Percentiles rank a stretch among this genome's conserved stretches.
Conservation (phyloP, 225 moss, liverwort and hornwort genomes). For the Bryoerythrophyllum caledonicum region DNA sequence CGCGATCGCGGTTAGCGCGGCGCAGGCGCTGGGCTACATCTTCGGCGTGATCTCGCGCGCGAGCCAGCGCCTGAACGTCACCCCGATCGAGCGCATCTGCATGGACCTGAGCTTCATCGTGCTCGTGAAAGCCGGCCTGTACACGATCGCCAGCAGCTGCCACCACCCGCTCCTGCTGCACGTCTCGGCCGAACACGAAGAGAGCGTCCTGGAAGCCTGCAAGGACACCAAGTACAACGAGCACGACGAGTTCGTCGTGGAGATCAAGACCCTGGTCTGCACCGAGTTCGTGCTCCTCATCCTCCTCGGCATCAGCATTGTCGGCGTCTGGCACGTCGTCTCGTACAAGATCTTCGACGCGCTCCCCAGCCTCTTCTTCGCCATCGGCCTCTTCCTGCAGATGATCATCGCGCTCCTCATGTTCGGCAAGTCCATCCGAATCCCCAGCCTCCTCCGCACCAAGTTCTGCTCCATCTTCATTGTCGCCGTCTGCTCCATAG, state of each 20-base stretch:
- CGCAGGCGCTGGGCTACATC: slow-evolving; percentile 53
- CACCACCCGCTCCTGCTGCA: slow-evolving; percentile 61
- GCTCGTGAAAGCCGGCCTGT: slow-evolving; percentile 51
- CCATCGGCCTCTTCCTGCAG: slow-evolving; percentile 39
- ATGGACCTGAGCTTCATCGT: slow-evolving; percentile 54
- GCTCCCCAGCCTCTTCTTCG: slow-evolving; percentile 43
- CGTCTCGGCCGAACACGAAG: slow-evolving; percentile 45
- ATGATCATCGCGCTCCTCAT: slow-evolving; percentile 59
- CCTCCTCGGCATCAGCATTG: slow-evolving; percentile 23
- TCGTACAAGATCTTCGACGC: slow-evolving; percentile 32
- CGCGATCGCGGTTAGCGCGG: slow-evolving; percentile 55
- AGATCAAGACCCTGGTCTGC: slow-evolving; percentile 47
- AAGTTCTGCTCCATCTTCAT: slow-evolving; percentile 56
- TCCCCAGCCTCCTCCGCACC: slow-evolving; percentile 40
- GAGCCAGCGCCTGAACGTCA: slow-evolving; percentile 35
- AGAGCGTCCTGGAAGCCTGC: slow-evolving; percentile 54
- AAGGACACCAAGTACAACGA: slow-evolving; percentile 58
- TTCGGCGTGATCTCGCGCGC: slow-evolving; percentile 50
- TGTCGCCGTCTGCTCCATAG: slow-evolving; percentile 54
- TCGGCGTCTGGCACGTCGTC: slow-evolving; percentile 32
- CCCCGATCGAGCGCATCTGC: slow-evolving; percentile 54
- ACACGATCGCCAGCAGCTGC: slow-evolving; percentile 56
- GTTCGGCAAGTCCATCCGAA: slow-evolving; percentile 56
- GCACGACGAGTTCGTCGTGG: slow-evolving; percentile 42
- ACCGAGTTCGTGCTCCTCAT: slow-evolving; percentile 40